These are phyloP conservation scores for Pachyrhizus erosus DNA, from an alignment of 306 rosid species.

Conservation along the genomic window DNA sequence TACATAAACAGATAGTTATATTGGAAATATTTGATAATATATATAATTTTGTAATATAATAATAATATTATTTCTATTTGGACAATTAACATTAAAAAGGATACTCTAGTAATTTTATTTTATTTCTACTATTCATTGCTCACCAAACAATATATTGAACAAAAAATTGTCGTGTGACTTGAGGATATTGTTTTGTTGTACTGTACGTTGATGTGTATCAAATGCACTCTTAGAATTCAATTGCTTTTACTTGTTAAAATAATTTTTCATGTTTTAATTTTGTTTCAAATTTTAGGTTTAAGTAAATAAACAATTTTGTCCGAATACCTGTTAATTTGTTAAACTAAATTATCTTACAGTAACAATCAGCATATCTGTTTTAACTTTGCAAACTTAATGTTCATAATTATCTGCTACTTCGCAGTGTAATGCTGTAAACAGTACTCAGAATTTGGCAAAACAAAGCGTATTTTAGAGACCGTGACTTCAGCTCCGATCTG, in stretches of 20 bases:
- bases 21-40: no score
- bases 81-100: no score
- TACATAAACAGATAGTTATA: no score
- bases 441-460: constrained; percentile 12
- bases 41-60: no score
- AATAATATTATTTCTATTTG: no score
- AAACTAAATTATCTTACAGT: not conserved
- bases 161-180: no score
- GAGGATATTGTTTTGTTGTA: no score
- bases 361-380: constrained; percentile 8
- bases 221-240: not conserved
- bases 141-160: no score
- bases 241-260: not conserved
- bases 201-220: no score
- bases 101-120: no score
- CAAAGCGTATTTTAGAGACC: constrained; percentile 22
- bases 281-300: not conserved
- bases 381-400: constrained; percentile 16
- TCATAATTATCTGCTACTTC: constrained; percentile 27
- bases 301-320: not conserved
- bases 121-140: no score
- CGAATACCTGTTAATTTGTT: not conserved
- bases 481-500: constrained; percentile 34
- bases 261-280: not conserved
- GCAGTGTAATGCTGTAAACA: constrained; percentile 22